These are phyloP conservation scores for Zasmidium angulare DNA, from an alignment of 2,329 filamentous ascomycete genomes.

Conservation along the genomic window DNA sequence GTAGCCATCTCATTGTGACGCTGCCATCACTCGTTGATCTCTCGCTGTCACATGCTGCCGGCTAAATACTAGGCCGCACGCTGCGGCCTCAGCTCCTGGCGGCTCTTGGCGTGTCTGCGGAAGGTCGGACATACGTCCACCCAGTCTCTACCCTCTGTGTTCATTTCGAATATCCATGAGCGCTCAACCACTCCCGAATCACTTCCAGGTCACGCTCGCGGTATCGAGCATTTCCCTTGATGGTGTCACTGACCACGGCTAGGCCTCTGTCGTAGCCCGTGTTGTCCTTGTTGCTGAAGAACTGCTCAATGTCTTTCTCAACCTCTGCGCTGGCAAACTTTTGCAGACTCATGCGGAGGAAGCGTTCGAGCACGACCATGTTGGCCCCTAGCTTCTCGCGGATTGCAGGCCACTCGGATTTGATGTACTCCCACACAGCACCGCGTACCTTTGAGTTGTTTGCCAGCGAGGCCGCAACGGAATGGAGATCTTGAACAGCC, in stretches of 20 bases:
- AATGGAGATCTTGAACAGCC: conserved; percentile 82
- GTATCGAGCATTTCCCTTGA: conserved; percentile 80
- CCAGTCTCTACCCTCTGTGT: neutral
- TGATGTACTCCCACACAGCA: conserved; percentile 81
- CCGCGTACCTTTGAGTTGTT: conserved; percentile 71
- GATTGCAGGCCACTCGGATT: conserved; percentile 76
- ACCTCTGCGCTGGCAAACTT: conserved; percentile 72
- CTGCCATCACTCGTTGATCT: neutral
- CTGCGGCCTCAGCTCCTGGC: neutral
- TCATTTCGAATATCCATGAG: conserved; percentile 55
- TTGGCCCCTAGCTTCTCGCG: conserved; percentile 72
- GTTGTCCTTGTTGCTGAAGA: conserved; percentile 86
- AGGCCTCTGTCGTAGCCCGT: conserved; percentile 83
- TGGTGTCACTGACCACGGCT: conserved; percentile 80
- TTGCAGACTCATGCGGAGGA: conserved; percentile 73
- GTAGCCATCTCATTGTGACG: neutral
- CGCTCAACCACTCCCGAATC: conserved; percentile 76
- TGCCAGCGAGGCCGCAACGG: conserved; percentile 70
- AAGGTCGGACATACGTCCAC: neutral
- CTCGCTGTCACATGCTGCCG: neutral
- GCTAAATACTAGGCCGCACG: neutral
- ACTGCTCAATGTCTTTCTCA: conserved; percentile 73
- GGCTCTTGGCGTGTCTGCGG: neutral
- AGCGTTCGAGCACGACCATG: conserved; percentile 85
- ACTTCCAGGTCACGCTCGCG: conserved; percentile 70